Evolutionary conservation across 2,329 filamentous ascomycete genomes (phyloP).

Genomic region (Exutisphaerella laricina): DNA sequence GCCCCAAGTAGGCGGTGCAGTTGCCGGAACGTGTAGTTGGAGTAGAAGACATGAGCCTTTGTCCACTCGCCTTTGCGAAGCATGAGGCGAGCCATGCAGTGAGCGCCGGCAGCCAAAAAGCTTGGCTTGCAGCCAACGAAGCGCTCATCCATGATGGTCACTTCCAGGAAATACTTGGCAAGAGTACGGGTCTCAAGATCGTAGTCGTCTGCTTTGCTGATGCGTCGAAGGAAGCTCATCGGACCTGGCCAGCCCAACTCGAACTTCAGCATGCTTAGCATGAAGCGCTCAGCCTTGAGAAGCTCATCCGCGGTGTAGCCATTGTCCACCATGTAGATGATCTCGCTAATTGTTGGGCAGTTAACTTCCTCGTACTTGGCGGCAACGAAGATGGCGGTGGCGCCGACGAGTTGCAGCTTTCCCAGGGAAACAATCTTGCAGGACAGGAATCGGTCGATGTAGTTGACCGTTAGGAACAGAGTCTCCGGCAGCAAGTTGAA

Average conservation of each 20-base stretch:
- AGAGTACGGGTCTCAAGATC: conserved; percentile 91
- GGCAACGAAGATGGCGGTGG: conserved; percentile 90
- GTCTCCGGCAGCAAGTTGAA: conserved; percentile 92
- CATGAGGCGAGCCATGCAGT: conserved; percentile 85
- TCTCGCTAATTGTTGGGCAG: conserved; percentile 88
- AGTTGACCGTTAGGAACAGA: conserved; percentile 90
- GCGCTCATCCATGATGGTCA: conserved; percentile 96
- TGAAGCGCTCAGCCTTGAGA: conserved; percentile 94
- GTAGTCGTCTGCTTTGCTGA: conserved; percentile 98
- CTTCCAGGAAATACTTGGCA: conserved; percentile 95
- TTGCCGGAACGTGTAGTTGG: conserved; percentile 84
- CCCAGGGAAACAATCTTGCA: conserved; percentile 90
- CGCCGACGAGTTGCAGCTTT: conserved; percentile 92
- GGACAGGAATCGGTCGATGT: conserved; percentile 93
- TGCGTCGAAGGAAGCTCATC: conserved; percentile 94
- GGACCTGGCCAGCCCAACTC: conserved; percentile 97
- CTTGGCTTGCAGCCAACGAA: conserved; percentile 89
- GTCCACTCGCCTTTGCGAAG: conserved; percentile 86
- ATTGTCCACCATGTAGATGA: conserved; percentile 96
- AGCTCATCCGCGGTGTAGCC: conserved; percentile 89
- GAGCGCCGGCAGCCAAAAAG: conserved; percentile 83
- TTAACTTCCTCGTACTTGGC: conserved; percentile 99
- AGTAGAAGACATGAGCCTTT: conserved; percentile 81
- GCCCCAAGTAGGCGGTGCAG: conserved; percentile 69
- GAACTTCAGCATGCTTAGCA: conserved; percentile 94